Base-by-base conservation (phyloP, 2,329 filamentous ascomycete species). In the Daldinia eschscholtzii region DNA sequence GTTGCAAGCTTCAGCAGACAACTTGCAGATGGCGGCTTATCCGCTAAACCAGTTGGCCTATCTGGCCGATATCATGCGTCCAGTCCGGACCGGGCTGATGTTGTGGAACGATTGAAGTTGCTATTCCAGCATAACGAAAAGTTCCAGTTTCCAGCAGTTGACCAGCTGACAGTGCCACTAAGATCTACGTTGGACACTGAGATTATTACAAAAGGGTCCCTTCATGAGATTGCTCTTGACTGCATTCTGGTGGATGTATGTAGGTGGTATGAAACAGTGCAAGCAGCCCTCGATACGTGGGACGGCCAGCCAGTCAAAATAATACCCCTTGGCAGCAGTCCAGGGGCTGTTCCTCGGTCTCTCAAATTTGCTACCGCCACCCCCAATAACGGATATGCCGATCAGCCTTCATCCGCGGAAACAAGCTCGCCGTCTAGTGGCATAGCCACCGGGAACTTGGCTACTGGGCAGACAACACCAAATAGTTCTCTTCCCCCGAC, bases 181-280 rank as follows among this genome's bases (percentile, higher is more conserved):
- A 48, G 58, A 23, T 66, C 64, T n/a, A 66, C 64, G 5, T 44
- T 56, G 7, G 46, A 66, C 9, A 55, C 64, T 1, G 64, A 58
- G 23, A n/a, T 66, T 13, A 66, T 66, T 28, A 58, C 58, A 15
- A 50, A 30, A n/a, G 64, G 64, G 39, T 20, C 18, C 4, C 52
- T 66, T 39, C 64, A 66, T 6, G 64, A 66, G 4, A 53, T 62
- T 20, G 58, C 58, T 52, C 15, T 66, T 28, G 53, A 66, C 28
- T 57, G 58, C 37, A 66, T 62, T 12, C 28, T 66, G 10, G 20
- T 55, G 9, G 53, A 46, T 26, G 42, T 55, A 18, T 62, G 64
- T 23, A 61, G 53, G 23, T 66, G 64, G 64, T 62, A 62, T 55
- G 64, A 58, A 4, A 62, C 64, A 6, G 44, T 66, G 1, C 53